Percentiles rank a stretch among this genome's conserved stretches.
These are phyloP conservation scores for Hericium erinaceus DNA, from an alignment of 768 basidiomycete genomes.

Conservation along the genomic window DNA sequence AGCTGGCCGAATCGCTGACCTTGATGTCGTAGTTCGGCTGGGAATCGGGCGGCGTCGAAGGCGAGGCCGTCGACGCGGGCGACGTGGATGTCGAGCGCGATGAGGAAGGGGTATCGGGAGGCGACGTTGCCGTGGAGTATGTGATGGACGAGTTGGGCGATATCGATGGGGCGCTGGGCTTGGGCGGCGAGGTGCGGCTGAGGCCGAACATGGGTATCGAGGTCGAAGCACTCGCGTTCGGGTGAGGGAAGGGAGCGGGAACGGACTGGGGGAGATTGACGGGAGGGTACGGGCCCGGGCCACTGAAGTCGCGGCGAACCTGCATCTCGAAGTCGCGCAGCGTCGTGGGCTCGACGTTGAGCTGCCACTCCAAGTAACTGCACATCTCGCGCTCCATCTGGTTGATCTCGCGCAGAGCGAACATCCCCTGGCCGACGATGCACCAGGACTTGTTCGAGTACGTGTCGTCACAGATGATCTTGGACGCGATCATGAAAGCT, in stretches of 20 bases:
- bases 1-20: neutral
- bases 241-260: slow-evolving; percentile 17
- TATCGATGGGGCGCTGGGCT: slow-evolving; percentile 8
- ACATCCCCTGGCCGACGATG: slow-evolving; percentile 55
- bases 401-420: slow-evolving; percentile 78
- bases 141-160: slow-evolving; percentile 10
- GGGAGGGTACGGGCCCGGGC: slow-evolving; percentile 48
- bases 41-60: slow-evolving; percentile 17
- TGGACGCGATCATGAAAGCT: slow-evolving; percentile 87
- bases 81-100: slow-evolving; percentile 20
- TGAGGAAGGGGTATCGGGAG: slow-evolving; percentile 22
- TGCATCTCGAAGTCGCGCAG: slow-evolving; percentile 52
- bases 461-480: slow-evolving; percentile 60
- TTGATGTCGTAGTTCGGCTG: neutral
- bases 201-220: slow-evolving; percentile 17
- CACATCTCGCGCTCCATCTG: slow-evolving; percentile 97
- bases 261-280: slow-evolving; percentile 45
- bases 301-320: slow-evolving; percentile 52
- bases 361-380: slow-evolving; percentile 87
- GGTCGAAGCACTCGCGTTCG: slow-evolving; percentile 12
- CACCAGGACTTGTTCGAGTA: slow-evolving; percentile 63
- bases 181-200: neutral
- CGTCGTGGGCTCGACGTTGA: slow-evolving; percentile 60
- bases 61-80: slow-evolving; percentile 21
- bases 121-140: slow-evolving; percentile 14